Base-by-base conservation (phyloP, 257 asterid genomes). In the Eucommia ulmoides region DNA sequence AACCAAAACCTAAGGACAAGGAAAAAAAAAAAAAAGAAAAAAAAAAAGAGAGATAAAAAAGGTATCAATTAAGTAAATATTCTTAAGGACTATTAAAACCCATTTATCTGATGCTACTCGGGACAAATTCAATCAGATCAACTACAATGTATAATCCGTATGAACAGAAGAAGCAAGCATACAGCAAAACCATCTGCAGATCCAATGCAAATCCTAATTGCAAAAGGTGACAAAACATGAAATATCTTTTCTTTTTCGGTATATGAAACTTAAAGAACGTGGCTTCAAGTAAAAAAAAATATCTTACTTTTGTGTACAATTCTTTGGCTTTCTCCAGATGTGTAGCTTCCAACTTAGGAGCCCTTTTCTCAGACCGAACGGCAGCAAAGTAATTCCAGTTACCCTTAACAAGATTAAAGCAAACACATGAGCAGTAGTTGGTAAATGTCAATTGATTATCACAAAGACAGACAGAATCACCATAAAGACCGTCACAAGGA, bases 261-360 rank as follows among this genome's bases (percentile, higher is more conserved):
- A n/a, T n/a, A n/a, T n/a, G n/a, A n/a, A n/a, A n/a, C n/a, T n/a
- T n/a, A n/a, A n/a, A 4, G 12, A 35, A 35, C 25, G 45, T 49
- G 55, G 29, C 50, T 55, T 63, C 51, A 69, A 24, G 35, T 38
- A 47, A 26, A 4, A 26, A 26, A 54, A 53, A 45, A 57, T 55
- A 29, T 38, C 67, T 69, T 80, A 86, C 95, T 67, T 86, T 91
- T 1, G 96, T 83, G 61, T 83, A 86, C 33, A 91, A 86, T 63
- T 91, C 99, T 78, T 86, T 86, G 19, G 99, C 93, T 80, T 91
- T 91, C 83, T 91, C 95, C 23, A 80, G 74, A 79, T 91, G 99
- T 24, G 95, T 86, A 62, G 95, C 94, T 66, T 91, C 99, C 73
- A 91, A 54, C 71, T 91, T 83, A 1, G 95, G 98, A 70, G 70